Evolutionary conservation across 2,329 filamentous ascomycete species (phyloP).

Genomic region (Penicillium sp.): DNA sequence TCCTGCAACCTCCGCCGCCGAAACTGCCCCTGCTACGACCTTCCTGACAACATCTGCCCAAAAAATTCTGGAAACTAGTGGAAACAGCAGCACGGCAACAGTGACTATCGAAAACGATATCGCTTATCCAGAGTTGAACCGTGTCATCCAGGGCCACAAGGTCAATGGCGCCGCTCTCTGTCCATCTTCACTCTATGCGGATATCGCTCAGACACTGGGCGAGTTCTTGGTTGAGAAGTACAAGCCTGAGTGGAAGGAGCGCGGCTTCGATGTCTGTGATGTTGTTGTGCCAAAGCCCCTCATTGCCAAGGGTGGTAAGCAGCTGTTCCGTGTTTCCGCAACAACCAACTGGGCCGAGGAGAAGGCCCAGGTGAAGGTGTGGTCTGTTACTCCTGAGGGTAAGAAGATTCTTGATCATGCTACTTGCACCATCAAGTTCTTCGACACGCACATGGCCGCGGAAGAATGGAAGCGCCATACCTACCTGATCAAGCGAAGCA

Average conservation of each 20-base stretch:
- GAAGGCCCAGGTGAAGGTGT: constrained; percentile 32
- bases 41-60: constrained; percentile 34
- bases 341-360: constrained; percentile 37
- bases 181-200: constrained; percentile 39
- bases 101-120: constrained; percentile 39
- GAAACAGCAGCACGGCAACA: constrained; percentile 26
- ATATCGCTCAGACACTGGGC: constrained; percentile 38
- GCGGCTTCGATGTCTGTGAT: constrained; percentile 36
- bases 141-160: constrained; percentile 39
- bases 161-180: constrained; percentile 38
- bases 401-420: constrained; percentile 41
- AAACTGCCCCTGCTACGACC: constrained; percentile 18
- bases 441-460: constrained; percentile 26
- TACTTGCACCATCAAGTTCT: constrained; percentile 35
- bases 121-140: constrained; percentile 32
- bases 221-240: constrained; percentile 36
- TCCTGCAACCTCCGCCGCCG: constrained; percentile 20
- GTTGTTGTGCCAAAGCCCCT: constrained; percentile 52
- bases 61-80: constrained; percentile 29
- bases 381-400: constrained; percentile 38
- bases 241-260: constrained; percentile 32
- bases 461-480: constrained; percentile 57
- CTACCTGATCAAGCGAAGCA: constrained; percentile 67
- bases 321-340: constrained; percentile 39
- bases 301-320: constrained; percentile 50